Base-by-base conservation (phyloP, 495 filamentous ascomycete genomes). In the Trichoderma virens region DNA sequence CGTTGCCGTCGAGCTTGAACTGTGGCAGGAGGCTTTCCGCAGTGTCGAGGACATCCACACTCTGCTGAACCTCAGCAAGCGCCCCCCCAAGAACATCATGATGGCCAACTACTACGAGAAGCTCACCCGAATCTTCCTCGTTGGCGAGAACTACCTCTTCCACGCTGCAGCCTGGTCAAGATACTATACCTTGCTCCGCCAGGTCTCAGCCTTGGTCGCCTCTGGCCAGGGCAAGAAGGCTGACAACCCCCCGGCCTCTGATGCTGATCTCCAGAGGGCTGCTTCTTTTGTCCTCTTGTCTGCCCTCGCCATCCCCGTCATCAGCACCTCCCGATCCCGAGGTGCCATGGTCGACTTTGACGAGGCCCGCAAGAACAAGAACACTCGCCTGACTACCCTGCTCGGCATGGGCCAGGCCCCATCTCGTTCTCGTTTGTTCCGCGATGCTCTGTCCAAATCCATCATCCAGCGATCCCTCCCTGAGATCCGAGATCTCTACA, bases 91-190 rank as follows among this genome's bases (percentile, higher is more conserved):
- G 88, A 97, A 97, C 75, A 83, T 97, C 67, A 97, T 98, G 93
- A 98, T 98, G 94, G 94, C 95, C 75, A 98, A 98, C 79, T 98
- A 98, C 85, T 98, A 98, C 79, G 95, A 98, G 83, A 97, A 97
- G 78, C 85, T 98, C 61, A 96, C 94, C 41, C 87, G 92, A 59
- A 98, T 98, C 73, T 98, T 98, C 83, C 85, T 98, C 43, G 95
- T 98, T 68, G 95, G 93, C 76, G 95, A 97, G 80, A 98, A 98
- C 79, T 98, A 97, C 73, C 86, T 98, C 31, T 98, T 98, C 88
- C 94, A 98, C 73, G 94, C 94, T 67, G 94, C 94, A 51, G 92
- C 94, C 60, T 98, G 90, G 90, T 93, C 91, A 67, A 85, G 95
- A 62, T 97, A 96, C 82, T 98, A 94, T 83, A 97, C 91, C 78